A percentile compares a stretch with the other conserved stretches of the same genome.
These are phyloP conservation scores for Rhizoclosmatium sp. DNA, from an alignment of 192 early-diverging fungal species.

Conservation along the genomic window DNA sequence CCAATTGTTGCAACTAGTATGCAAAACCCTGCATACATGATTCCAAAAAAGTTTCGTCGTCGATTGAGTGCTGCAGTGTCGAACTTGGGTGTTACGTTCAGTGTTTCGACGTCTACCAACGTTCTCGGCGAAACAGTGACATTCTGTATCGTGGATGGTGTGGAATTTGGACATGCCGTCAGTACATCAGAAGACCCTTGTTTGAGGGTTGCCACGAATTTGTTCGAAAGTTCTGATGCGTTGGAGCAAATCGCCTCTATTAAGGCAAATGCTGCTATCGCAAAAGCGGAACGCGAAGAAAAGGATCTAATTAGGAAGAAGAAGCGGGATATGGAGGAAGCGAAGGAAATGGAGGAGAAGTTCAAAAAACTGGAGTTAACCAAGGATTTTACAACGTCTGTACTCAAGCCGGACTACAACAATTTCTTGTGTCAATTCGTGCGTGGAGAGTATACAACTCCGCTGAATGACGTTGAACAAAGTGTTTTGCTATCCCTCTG, in stretches of 20 bases:
- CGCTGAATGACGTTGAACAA: not conserved
- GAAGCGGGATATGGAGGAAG: no score
- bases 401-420: not conserved
- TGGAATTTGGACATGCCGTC: not conserved
- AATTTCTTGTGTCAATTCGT: not conserved
- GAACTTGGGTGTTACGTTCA: not conserved
- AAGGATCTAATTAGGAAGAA: not conserved
- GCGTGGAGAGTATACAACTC: not conserved
- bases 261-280: not conserved
- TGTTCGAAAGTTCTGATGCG: not conserved
- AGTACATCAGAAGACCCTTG: not conserved
- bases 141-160: not conserved
- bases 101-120: not conserved
- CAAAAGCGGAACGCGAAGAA: not conserved
- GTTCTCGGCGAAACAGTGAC: not conserved
- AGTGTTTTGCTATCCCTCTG: not conserved
- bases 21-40: no score
- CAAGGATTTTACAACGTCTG: not conserved
- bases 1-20: no score
- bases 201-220: not conserved
- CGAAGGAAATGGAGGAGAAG: not conserved
- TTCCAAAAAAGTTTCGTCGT: not conserved
- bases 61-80: not conserved
- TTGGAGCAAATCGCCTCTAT: not conserved
- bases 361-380: not conserved